Evolutionary conservation across 2,329 filamentous ascomycete species (phyloP).

Genomic region (Fusarium hostae): DNA sequence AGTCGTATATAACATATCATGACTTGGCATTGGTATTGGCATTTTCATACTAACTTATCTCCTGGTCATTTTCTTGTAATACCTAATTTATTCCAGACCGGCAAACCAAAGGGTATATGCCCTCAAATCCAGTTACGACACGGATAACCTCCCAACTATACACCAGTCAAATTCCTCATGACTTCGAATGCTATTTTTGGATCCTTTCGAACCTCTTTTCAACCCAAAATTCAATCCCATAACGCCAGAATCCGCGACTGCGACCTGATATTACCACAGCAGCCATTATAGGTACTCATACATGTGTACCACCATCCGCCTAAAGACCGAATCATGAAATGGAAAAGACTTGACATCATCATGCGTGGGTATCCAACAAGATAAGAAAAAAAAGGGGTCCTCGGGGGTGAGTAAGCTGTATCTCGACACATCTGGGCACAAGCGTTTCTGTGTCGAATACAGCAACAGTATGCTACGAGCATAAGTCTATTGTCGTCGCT

Average conservation of each 20-base stretch:
- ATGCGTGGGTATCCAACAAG: constrained; percentile 37
- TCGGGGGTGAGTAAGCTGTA: neutral
- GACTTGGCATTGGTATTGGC: neutral
- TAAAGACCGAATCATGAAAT: constrained; percentile 3
- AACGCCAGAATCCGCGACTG: constrained; percentile 28
- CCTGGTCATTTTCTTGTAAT: neutral
- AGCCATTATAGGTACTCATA: constrained; percentile 17
- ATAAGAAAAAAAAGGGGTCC: constrained; percentile 18
- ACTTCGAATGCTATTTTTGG: constrained; percentile 8
- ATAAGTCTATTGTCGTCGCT: neutral
- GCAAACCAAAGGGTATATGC: neutral
- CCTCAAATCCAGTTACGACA: neutral
- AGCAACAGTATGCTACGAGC: neutral
- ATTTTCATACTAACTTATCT: neutral
- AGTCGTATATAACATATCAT: neutral
- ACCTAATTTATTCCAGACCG: neutral
- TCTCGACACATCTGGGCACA: neutral
- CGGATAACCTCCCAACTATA: neutral
- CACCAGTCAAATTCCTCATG: neutral
- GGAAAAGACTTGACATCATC: constrained; percentile 24
- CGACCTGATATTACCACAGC: constrained; percentile 9
- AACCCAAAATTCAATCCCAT: neutral
- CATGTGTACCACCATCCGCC: constrained; percentile 1
- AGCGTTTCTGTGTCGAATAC: neutral
- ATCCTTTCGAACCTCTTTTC: neutral